A percentile compares a stretch with the other conserved stretches of the same genome.
phyloP scores from a whole-genome alignment of 2,329 filamentous ascomycete genomes.

The Cryoendolithus antarcticus region DNA sequence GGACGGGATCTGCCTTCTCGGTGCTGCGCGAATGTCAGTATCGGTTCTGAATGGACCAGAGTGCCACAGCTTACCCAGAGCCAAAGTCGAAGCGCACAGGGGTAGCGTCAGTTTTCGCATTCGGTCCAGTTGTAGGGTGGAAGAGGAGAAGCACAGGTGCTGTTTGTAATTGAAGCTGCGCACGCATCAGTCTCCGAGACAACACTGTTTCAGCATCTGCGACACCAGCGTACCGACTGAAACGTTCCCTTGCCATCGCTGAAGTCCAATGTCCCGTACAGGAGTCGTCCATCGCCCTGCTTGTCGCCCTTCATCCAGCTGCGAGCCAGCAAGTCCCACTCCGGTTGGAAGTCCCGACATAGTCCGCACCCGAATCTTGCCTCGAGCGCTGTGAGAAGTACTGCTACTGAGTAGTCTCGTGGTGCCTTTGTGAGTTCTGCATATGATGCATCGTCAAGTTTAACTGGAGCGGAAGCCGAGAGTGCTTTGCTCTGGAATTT shows the following conservation, averaged over 20 bases:
- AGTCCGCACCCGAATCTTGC: conserved; percentile 71
- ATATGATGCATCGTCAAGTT: conserved; percentile 67
- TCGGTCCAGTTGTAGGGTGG: conserved; percentile 69
- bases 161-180: conserved; percentile 80
- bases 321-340: conserved; percentile 77
- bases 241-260: conserved; percentile 71
- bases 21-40: conserved; percentile 2
- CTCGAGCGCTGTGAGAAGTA: conserved; percentile 81
- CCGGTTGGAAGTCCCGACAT: conserved; percentile 83
- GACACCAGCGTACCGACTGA: conserved; percentile 53
- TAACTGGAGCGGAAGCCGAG: conserved; percentile 43
- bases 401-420: conserved; percentile 69
- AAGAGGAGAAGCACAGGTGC: conserved; percentile 83
- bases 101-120: conserved; percentile 56
- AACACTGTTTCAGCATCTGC: not conserved
- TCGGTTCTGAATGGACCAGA: not conserved
- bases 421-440: conserved; percentile 61
- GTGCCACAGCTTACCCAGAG: conserved; percentile 47
- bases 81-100: conserved; percentile 78
- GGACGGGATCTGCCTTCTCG: conserved; percentile 60
- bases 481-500: conserved; percentile 58
- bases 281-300: conserved; percentile 54
- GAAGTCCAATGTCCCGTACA: conserved; percentile 85
- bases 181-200: conserved; percentile 11
- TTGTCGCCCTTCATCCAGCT: conserved; percentile 84